phyloP scores from a whole-genome alignment of 2,329 filamentous ascomycete species.

The Zasmidium citrigriseum region DNA sequence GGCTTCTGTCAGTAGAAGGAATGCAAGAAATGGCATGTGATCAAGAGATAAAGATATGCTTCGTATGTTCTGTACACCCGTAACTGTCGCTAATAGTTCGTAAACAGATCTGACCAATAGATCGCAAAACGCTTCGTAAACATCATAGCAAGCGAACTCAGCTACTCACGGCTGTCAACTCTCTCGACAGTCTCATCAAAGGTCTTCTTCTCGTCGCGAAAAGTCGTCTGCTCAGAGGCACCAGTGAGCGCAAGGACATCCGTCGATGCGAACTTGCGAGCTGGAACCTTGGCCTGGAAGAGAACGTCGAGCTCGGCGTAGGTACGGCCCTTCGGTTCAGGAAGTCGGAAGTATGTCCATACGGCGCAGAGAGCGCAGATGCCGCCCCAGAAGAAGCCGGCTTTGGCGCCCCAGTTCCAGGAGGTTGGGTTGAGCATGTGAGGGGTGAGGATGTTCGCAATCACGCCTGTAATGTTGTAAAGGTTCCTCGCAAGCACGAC shows the following conservation, averaged over 20 bases:
- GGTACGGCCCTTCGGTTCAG: conserved; percentile 43
- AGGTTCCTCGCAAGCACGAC: conserved; percentile 32
- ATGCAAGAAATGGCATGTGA: no score
- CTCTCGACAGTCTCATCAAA: background rate
- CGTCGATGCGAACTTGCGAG: conserved; percentile 42
- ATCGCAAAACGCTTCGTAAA: no score
- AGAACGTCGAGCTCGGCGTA: conserved; percentile 59
- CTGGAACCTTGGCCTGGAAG: conserved; percentile 50
- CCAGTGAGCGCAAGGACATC: conserved; percentile 8
- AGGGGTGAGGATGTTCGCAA: conserved; percentile 28
- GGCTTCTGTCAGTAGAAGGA: no score
- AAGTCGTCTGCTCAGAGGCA: background rate
- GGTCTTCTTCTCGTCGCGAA: background rate
- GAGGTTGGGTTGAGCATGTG: conserved; percentile 30
- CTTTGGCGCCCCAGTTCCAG: conserved; percentile 21
- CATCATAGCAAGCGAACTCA: background rate
- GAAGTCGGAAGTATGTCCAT: conserved; percentile 48
- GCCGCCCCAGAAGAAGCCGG: conserved; percentile 45
- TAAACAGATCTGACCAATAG: no score
- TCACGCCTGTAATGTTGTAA: conserved; percentile 31
- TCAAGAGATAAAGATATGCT: no score
- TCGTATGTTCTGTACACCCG: no score
- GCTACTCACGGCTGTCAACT: background rate
- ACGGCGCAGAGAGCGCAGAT: conserved; percentile 36
- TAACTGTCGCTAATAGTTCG: no score